Conservation (phyloP, 176 grass and related monocot species). For the Elymus sibiricus region DNA sequence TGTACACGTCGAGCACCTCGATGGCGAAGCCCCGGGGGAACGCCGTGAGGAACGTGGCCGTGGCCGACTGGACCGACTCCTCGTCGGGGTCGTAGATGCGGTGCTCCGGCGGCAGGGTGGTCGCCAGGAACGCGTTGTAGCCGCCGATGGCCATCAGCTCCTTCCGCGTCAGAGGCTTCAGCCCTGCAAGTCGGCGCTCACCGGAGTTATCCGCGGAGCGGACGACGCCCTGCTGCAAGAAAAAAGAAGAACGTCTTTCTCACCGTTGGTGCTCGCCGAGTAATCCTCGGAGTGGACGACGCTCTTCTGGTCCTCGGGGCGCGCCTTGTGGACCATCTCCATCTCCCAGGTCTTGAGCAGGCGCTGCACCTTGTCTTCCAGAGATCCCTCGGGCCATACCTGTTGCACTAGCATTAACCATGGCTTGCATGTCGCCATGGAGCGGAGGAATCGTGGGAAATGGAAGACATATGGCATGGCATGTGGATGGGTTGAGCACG, state of each 20-base stretch:
- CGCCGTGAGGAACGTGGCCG: constrained; percentile 38
- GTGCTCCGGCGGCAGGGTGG: constrained; percentile 43
- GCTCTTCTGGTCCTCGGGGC: constrained; percentile 52
- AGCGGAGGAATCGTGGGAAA: too few relatives aligned
- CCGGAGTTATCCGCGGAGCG: too few relatives aligned
- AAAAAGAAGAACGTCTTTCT: too few relatives aligned
- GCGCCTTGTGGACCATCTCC: constrained; percentile 63
- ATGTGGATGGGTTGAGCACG: background rate
- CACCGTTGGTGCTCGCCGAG: constrained; percentile 52
- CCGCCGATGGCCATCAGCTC: constrained; percentile 42
- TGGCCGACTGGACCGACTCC: constrained; percentile 43
- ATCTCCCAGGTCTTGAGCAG: constrained; percentile 75
- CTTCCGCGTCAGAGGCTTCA: constrained; percentile 8
- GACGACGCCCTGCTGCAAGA: too few relatives aligned
- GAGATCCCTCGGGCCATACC: constrained; percentile 58
- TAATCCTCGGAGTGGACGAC: constrained; percentile 18
- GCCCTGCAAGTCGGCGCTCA: background rate
- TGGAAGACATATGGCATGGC: too few relatives aligned
- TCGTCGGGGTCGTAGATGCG: constrained; percentile 52
- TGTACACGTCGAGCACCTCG: constrained; percentile 66
- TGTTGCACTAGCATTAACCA: background rate
- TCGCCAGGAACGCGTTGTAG: constrained; percentile 64
- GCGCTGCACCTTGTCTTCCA: constrained; percentile 70
- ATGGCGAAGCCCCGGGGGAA: constrained; percentile 68
- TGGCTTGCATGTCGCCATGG: too few relatives aligned